A percentile compares a stretch with the other conserved stretches of the same genome.
Conservation (phyloP, 345 rosid species). For the Anacardium occidentale region DNA sequence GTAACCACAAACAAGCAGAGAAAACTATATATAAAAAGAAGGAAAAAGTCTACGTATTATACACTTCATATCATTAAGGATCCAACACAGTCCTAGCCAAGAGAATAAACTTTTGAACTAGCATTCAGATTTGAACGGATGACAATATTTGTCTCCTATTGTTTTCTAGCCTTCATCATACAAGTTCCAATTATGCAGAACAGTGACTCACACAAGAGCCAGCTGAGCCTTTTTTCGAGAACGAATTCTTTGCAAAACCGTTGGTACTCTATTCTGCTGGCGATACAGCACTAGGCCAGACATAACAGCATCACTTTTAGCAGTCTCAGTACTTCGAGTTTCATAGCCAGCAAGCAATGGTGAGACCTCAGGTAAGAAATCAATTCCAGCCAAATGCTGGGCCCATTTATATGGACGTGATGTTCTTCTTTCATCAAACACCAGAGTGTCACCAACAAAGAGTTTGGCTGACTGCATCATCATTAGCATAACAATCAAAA, state of each 20-base stretch:
- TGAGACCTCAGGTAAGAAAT: constrained; percentile 81
- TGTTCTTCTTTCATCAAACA: constrained; percentile 52
- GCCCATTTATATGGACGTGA: constrained; percentile 94
- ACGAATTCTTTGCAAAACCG: constrained; percentile 75
- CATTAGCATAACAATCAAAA: background rate
- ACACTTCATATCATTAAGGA: constrained; percentile 24
- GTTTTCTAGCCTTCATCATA: constrained; percentile 27
- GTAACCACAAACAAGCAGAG: constrained; percentile 17
- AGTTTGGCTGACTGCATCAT: constrained; percentile 78
- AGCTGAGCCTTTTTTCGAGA: constrained; percentile 60
- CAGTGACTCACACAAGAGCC: constrained; percentile 78
- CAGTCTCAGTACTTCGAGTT: constrained; percentile 42
- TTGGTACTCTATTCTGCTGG: constrained; percentile 68
- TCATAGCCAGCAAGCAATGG: constrained; percentile 56
- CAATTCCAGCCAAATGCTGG: constrained; percentile 91
- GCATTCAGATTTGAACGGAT: constrained; percentile 25
- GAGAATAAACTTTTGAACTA: constrained; percentile 19
- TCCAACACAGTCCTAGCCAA: constrained; percentile 23
- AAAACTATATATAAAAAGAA: background rate
- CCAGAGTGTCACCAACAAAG: constrained; percentile 48
- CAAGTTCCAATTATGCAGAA: constrained; percentile 42
- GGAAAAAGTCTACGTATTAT: background rate
- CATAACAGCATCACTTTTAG: constrained; percentile 44
- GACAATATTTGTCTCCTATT: constrained; percentile 16
- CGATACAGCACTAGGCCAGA: constrained; percentile 63